Conservation (phyloP, 2,329 filamentous ascomycete genomes). For the Aspergillus aculeatus region DNA sequence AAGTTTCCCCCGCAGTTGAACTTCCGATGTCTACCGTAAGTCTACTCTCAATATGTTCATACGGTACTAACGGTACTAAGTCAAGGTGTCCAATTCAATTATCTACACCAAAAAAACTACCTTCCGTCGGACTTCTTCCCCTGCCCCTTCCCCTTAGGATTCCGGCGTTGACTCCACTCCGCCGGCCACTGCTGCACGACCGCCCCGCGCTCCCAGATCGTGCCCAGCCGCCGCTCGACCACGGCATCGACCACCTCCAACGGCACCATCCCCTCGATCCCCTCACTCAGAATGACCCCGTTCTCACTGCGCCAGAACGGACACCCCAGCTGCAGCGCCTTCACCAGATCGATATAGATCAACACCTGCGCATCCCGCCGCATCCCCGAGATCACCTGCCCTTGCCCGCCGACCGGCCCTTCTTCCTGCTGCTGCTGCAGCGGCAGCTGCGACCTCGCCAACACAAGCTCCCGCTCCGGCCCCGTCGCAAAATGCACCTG, state of each 20-base stretch:
- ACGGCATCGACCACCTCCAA: constrained; percentile 71
- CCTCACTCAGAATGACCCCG: constrained; percentile 65
- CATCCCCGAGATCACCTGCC: constrained; percentile 73
- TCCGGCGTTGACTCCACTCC: constrained; percentile 40
- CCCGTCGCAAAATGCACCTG: constrained; percentile 89
- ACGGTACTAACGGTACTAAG: too few relatives aligned
- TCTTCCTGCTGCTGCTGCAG: not conserved
- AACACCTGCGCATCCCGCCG: constrained; percentile 72
- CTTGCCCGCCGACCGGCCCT: not conserved
- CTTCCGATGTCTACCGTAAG: not conserved
- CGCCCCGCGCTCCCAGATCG: constrained; percentile 63
- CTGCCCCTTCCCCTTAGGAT: constrained; percentile 28
- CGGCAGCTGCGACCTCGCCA: constrained; percentile 22
- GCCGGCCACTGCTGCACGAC: constrained; percentile 50
- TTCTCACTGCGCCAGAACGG: constrained; percentile 80
- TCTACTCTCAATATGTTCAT: too few relatives aligned
- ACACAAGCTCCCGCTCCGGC: constrained; percentile 51
- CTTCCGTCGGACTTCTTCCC: constrained; percentile 1
- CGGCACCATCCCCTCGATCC: constrained; percentile 58
- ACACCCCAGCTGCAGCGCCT: constrained; percentile 61
- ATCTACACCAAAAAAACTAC: too few relatives aligned
- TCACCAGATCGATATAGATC: constrained; percentile 71
- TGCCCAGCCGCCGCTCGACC: constrained; percentile 67
- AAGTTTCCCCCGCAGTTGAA: not conserved
- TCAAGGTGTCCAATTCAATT: too few relatives aligned